Base-by-base conservation (phyloP, 805 yeast species). In the Wickerhamiella azyma region DNA sequence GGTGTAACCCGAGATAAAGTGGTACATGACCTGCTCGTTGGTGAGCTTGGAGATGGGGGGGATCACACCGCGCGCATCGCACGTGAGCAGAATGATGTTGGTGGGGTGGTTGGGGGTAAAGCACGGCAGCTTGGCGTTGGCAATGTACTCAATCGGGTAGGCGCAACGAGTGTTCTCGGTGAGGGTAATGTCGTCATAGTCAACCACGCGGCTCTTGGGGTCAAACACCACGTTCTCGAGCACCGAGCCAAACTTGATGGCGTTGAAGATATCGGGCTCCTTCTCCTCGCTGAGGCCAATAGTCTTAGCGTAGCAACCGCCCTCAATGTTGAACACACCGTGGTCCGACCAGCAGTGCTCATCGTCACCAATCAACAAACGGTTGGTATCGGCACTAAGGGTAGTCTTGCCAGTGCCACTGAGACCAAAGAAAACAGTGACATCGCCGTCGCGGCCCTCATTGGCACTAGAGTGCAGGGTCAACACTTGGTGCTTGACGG, bases 361-460 rank as follows among this genome's bases (percentile, higher is more conserved):
- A 65, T 89, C 98, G 66, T 89, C 98, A 66, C 98, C 98, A 63
- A 89, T 89, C 65, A 89, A 76, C 64, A 75, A 69, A 67, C 98
- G 81, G 69, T 85, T 72, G 50, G 96, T 95, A 64, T 89, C 97
- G 46, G 97, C 97, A 57, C 94, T 83, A 57, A 89, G 71, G 14
- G 98, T 89, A 55, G 98, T 89, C 73, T 89, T 89, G 66, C 98
- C 98, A 40, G 98, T 89, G 66, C 98, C 98, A 39, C 95, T 84
- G 52, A 89, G 73, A 60, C 98, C 98, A 61, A 89, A 89, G 77
- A 89, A 89, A 60, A 89, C 74, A 21, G 97, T 85, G 48, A 89
- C 94, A 61, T 89, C 98, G 49, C 84, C 79, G 53, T 75, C 66
- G 51, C 65, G 67, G 66, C 96, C 96, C 71, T 85, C 94, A 71